These are phyloP conservation scores for Syzygium grande DNA, from an alignment of 345 rosid species.

Conservation along the genomic window DNA sequence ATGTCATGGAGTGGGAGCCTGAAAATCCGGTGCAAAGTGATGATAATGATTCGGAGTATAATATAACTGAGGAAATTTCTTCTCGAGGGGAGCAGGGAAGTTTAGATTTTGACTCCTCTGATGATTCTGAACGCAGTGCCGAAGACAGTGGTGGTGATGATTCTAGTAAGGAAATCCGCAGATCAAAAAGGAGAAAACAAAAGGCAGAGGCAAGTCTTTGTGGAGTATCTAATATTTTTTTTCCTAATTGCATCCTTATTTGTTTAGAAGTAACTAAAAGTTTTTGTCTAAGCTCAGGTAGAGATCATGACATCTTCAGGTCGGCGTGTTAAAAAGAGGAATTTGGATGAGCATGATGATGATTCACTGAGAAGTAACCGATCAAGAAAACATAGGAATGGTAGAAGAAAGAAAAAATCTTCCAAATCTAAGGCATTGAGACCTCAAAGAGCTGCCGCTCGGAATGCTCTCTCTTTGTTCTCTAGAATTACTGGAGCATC, in stretches of 20 bases:
- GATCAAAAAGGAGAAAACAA: conserved; percentile 64
- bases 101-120: conserved; percentile 48
- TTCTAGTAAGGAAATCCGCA: conserved; percentile 51
- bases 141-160: conserved; percentile 57
- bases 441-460: conserved; percentile 96
- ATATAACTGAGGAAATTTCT: conserved; percentile 70
- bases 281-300: conserved; percentile 27
- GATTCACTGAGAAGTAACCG: conserved; percentile 34
- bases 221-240: background rate
- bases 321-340: conserved; percentile 84
- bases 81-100: conserved; percentile 69
- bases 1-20: conserved; percentile 93
- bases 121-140: conserved; percentile 48
- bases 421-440: conserved; percentile 64
- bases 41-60: conserved; percentile 95
- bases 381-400: conserved; percentile 44
- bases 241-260: background rate
- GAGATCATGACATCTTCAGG: conserved; percentile 89
- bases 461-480: conserved; percentile 80
- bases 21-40: conserved; percentile 65
- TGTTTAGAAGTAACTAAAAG: background rate
- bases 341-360: conserved; percentile 63
- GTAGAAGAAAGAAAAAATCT: conserved; percentile 46
- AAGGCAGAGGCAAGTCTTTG: conserved; percentile 55
- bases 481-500: conserved; percentile 77